phyloP scores from a whole-genome alignment of 495 filamentous ascomycete species.

The Podospora pseudocomata region DNA sequence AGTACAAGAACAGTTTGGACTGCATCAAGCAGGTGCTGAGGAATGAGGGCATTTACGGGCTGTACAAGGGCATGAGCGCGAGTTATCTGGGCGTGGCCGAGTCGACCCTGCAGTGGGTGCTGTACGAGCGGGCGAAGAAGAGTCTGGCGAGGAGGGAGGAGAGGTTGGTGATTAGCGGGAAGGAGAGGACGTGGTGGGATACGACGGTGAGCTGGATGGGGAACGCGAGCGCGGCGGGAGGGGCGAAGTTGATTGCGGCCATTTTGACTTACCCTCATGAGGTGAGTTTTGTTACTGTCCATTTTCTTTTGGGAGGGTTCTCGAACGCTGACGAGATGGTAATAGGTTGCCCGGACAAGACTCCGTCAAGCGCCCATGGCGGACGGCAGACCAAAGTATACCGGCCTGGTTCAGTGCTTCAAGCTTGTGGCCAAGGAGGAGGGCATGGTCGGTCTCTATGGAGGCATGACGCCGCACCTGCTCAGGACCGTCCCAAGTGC shows the following conservation, averaged over 20 bases:
- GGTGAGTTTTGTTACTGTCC: conserved; percentile 41
- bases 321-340: conserved; percentile 10
- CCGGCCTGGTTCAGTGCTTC: conserved; percentile 77
- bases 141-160: conserved; percentile 57
- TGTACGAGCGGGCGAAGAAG: conserved; percentile 82
- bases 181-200: conserved; percentile 59
- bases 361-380: conserved; percentile 75
- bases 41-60: conserved; percentile 68
- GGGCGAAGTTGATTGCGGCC: conserved; percentile 76
- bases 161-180: conserved; percentile 49
- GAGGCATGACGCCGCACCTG: conserved; percentile 82
- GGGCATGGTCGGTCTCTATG: conserved; percentile 75
- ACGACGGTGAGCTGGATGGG: conserved; percentile 63
- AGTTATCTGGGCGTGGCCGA: conserved; percentile 84
- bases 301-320: neutral
- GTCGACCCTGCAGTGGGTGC: conserved; percentile 79
- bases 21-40: conserved; percentile 73
- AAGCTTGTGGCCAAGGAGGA: conserved; percentile 78
- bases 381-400: conserved; percentile 74
- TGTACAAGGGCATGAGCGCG: conserved; percentile 83
- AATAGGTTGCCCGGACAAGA: conserved; percentile 71
- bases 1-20: conserved; percentile 79
- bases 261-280: conserved; percentile 86
- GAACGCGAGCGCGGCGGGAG: conserved; percentile 69
- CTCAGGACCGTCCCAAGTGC: conserved; percentile 83